These are phyloP conservation scores for Patellifolia procumbens DNA, from an alignment of 179 eudicot genomes.

Conservation along the genomic window DNA sequence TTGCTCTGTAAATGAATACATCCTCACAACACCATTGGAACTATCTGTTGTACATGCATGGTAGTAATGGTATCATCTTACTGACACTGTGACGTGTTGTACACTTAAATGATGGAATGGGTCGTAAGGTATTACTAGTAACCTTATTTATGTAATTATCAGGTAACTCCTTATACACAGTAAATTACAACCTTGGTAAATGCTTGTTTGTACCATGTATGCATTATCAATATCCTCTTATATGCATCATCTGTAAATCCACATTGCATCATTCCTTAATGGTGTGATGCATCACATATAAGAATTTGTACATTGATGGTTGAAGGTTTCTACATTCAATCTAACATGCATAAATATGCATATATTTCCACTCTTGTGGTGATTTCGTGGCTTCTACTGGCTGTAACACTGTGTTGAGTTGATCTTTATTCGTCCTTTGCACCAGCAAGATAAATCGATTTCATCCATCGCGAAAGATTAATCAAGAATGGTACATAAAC, in stretches of 20 bases:
- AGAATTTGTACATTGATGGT: neutral
- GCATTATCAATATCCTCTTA: too few species aligned
- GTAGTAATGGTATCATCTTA: neutral
- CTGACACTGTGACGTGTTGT: too few species aligned
- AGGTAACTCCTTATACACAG: too few species aligned
- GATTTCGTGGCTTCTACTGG: neutral
- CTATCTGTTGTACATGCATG: neutral
- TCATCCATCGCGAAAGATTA: constrained; percentile 69
- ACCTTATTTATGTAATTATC: too few species aligned
- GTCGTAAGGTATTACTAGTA: too few species aligned
- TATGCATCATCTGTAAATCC: too few species aligned
- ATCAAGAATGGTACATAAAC: constrained; percentile 74
- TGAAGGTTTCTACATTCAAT: neutral
- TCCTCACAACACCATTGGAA: neutral
- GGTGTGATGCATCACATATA: too few species aligned
- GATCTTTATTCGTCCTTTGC: constrained; percentile 6
- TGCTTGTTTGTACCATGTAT: too few species aligned
- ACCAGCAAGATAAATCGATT: constrained; percentile 19
- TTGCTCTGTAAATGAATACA: neutral
- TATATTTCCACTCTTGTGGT: neutral
- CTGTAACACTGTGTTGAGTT: too few species aligned
- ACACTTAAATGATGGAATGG: too few species aligned
- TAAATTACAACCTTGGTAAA: too few species aligned
- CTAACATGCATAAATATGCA: neutral
- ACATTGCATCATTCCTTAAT: too few species aligned